Conservation (phyloP, 208 protist species). For the Balamuthia mandrillaris region DNA sequence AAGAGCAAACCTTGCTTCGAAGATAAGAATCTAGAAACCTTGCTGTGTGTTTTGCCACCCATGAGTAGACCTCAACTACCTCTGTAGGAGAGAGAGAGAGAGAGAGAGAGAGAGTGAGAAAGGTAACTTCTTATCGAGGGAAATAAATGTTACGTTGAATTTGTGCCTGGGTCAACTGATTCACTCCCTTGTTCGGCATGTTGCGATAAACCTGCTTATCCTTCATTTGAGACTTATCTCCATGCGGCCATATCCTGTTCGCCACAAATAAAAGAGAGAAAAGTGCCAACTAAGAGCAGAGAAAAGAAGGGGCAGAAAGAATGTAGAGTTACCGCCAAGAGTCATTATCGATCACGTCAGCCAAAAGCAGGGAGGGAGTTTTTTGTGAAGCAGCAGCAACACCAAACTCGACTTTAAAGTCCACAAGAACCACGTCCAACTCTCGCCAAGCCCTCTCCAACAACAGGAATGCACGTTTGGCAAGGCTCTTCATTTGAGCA, state of each 20-base stretch:
- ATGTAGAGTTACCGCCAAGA: conserved; percentile 53
- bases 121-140: too few species aligned
- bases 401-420: conserved; percentile 48
- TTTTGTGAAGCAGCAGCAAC: conserved; percentile 51
- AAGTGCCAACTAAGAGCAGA: too few species aligned
- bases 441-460: conserved; percentile 53
- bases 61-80: neutral
- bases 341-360: conserved; percentile 60
- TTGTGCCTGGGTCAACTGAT: too few species aligned
- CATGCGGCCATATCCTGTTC: conserved; percentile 52
- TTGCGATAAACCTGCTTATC: conserved; percentile 25
- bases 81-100: too few species aligned
- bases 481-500: conserved; percentile 42
- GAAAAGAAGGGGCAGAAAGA: too few species aligned
- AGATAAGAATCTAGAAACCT: neutral
- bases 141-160: too few species aligned
- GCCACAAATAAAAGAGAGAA: too few species aligned
- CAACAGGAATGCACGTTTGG: conserved; percentile 40
- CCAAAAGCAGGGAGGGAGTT: conserved; percentile 39
- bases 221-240: conserved; percentile 41
- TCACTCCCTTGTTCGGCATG: neutral
- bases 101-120: too few species aligned
- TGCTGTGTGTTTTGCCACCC: neutral
- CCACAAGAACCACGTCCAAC: conserved; percentile 44
- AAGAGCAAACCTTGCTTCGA: neutral